phyloP scores from a whole-genome alignment of 1,284 basidiomycete genomes.

The Ganoderma sinense region DNA sequence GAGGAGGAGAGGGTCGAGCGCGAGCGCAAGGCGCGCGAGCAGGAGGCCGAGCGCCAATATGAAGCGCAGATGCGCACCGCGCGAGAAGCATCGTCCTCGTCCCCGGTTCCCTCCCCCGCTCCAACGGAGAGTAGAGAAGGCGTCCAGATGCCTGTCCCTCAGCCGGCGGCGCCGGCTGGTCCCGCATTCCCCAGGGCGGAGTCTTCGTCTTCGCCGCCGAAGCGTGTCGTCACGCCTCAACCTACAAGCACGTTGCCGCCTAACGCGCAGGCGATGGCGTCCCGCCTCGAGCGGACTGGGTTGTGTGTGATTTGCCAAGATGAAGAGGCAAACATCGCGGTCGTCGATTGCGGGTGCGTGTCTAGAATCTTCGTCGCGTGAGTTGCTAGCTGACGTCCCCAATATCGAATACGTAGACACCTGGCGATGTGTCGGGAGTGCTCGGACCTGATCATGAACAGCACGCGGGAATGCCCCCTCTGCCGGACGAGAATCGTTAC shows the following conservation, averaged over 20 bases:
- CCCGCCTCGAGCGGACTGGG: constrained; percentile 69
- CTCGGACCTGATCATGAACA: constrained; percentile 83
- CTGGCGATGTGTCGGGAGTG: constrained; percentile 85
- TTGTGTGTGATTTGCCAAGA: constrained; percentile 91
- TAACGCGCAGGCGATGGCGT: constrained; percentile 43
- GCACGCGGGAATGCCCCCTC: constrained; percentile 84
- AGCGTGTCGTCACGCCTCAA: constrained; percentile 33
- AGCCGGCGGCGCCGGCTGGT: not conserved
- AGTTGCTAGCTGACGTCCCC: not conserved
- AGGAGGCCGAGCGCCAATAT: constrained; percentile 53
- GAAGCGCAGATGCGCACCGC: constrained; percentile 44
- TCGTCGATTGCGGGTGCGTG: constrained; percentile 91
- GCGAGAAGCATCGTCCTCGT: constrained; percentile 39
- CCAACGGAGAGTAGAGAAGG: not conserved
- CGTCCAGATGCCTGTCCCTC: constrained; percentile 10
- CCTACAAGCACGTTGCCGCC: constrained; percentile 33
- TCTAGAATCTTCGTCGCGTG: not conserved
- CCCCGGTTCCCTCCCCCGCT: not conserved
- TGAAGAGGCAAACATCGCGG: constrained; percentile 89
- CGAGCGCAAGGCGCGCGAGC: constrained; percentile 51
- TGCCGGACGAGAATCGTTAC: constrained; percentile 89
- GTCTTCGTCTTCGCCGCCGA: constrained; percentile 22
- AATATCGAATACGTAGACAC: constrained; percentile 57
- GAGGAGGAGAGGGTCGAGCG: constrained; percentile 70
- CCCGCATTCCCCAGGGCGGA: constrained; percentile 9